Percentiles rank a stretch among this genome's conserved stretches.
phyloP scores from a whole-genome alignment of 208 protist genomes.

The Trypanosoma melophagium region DNA sequence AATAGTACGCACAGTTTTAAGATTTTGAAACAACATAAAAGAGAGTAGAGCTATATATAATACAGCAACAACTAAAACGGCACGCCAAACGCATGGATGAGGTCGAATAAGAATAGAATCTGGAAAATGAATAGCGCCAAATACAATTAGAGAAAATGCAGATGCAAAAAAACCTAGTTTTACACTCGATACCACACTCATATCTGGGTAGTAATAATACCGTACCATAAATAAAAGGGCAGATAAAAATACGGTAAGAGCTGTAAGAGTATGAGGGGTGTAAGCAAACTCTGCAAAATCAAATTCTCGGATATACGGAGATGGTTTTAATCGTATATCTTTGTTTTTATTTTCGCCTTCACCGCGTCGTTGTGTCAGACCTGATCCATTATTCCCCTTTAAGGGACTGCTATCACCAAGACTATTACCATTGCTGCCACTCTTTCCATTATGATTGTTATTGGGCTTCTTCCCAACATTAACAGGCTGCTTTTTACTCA shows the following conservation, averaged over 20 bases:
- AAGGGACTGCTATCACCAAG: too few species aligned
- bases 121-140: constrained; percentile 89
- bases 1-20: constrained; percentile 53
- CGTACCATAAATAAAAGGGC: constrained; percentile 53
- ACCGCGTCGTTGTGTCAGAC: neutral
- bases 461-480: neutral
- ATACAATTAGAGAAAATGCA: constrained; percentile 82
- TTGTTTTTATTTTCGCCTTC: neutral
- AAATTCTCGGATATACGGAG: constrained; percentile 20
- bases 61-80: constrained; percentile 87
- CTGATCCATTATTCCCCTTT: too few species aligned
- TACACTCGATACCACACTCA: constrained; percentile 44
- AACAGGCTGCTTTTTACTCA: neutral
- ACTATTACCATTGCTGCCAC: neutral
- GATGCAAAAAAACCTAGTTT: constrained; percentile 73
- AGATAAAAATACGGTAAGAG: constrained; percentile 46
- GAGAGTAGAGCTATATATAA: constrained; percentile 91
- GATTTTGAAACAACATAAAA: constrained; percentile 92
- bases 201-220: constrained; percentile 58
- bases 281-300: constrained; percentile 40
- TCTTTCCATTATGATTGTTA: neutral
- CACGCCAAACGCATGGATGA: constrained; percentile 95
- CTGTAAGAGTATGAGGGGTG: constrained; percentile 66
- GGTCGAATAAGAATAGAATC: constrained; percentile 94
- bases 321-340: neutral